phyloP scores from a whole-genome alignment of 2,329 filamentous ascomycete genomes.

The Botrytis elliptica region DNA sequence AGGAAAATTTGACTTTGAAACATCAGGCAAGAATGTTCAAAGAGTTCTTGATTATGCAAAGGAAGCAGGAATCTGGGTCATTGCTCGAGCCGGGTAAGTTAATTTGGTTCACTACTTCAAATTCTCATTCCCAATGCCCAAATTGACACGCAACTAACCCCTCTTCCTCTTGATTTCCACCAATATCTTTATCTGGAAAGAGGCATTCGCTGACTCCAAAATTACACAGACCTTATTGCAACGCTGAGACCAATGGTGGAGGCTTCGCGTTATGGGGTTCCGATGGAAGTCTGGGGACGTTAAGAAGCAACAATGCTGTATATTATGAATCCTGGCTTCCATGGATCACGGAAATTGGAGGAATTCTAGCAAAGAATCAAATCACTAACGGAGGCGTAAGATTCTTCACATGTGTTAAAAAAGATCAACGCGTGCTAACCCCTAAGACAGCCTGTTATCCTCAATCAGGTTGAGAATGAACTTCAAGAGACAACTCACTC shows the following conservation, averaged over 20 bases:
- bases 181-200: neutral
- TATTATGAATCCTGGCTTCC: constrained; percentile 49
- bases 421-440: constrained; percentile 46
- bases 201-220: neutral
- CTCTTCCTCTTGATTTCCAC: neutral
- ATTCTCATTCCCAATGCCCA: neutral
- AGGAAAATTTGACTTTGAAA: constrained; percentile 50
- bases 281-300: constrained; percentile 47
- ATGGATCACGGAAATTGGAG: constrained; percentile 47
- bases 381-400: constrained; percentile 48
- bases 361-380: constrained; percentile 50
- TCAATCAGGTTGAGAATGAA: constrained; percentile 55
- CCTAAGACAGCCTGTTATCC: constrained; percentile 44
- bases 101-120: neutral
- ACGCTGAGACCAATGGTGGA: constrained; percentile 51
- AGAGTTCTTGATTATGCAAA: constrained; percentile 51
- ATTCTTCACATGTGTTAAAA: constrained; percentile 24
- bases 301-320: constrained; percentile 45
- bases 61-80: constrained; percentile 52
- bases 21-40: constrained; percentile 51
- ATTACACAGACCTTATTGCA: constrained; percentile 46
- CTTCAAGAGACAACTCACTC: constrained; percentile 46
- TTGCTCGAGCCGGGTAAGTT: constrained; percentile 46
- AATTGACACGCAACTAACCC: neutral
- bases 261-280: constrained; percentile 48